A percentile compares a stretch with the other conserved stretches of the same genome.
phyloP scores from a whole-genome alignment of 2,329 filamentous ascomycete genomes.

The Fonsecaea erecta region DNA sequence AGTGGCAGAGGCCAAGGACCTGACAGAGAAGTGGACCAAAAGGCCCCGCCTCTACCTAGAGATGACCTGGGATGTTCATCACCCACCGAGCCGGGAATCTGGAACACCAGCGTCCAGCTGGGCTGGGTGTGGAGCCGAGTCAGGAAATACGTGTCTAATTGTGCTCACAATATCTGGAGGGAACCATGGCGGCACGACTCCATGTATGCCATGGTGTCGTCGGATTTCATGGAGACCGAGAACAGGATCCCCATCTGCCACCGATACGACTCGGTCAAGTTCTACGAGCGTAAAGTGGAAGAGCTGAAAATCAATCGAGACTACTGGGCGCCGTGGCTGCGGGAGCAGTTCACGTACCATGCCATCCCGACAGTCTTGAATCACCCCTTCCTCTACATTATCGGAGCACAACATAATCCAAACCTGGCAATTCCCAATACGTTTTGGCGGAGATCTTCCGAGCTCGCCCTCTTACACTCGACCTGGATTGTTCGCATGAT shows the following conservation, averaged over 20 bases:
- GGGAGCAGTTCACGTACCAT: slow-evolving; percentile 42
- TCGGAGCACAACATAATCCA: slow-evolving; percentile 18
- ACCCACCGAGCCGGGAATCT: slow-evolving; percentile 14
- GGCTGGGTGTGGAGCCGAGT: slow-evolving; percentile 17
- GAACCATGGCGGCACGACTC: slow-evolving; percentile 37
- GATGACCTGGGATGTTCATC: slow-evolving; percentile 10
- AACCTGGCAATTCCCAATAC: slow-evolving; percentile 57
- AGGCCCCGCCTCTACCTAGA: not conserved
- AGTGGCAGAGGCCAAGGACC: not conserved
- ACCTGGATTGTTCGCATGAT: slow-evolving; percentile 62
- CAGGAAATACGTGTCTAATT: slow-evolving; percentile 18
- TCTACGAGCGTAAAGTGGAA: slow-evolving; percentile 28
- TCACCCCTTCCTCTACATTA: slow-evolving; percentile 39
- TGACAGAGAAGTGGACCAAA: not conserved
- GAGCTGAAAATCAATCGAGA: slow-evolving; percentile 44
- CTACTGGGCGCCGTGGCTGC: slow-evolving; percentile 46
- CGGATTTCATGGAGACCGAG: slow-evolving; percentile 38
- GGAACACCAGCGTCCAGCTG: slow-evolving; percentile 12
- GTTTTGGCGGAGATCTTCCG: slow-evolving; percentile 59
- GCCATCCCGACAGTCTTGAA: slow-evolving; percentile 42
- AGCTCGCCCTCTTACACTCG: slow-evolving; percentile 57
- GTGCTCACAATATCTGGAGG: slow-evolving; percentile 17
- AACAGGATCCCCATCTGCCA: slow-evolving; percentile 35
- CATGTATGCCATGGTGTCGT: slow-evolving; percentile 34
- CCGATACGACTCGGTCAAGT: slow-evolving; percentile 35